Evolutionary conservation across 1,284 basidiomycete species (phyloP), one percentile per base, ranked within the genome.

Genomic region (Boletus hoseneyae): DNA sequence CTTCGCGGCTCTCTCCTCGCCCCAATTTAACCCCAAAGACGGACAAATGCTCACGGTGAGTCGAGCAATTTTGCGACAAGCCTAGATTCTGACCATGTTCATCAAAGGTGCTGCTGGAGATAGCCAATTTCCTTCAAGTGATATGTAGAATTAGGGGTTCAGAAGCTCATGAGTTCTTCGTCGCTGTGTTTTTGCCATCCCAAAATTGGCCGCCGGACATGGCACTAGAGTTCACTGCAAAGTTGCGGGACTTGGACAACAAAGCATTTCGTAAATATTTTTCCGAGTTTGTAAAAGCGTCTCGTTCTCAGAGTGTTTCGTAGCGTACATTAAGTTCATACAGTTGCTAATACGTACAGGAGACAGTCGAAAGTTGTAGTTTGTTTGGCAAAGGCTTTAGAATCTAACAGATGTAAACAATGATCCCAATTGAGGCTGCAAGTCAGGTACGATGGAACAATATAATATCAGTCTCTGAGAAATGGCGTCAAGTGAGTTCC

Each of bases 211-310:
- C 95, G 18, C 69, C 79, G 9, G 81, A 87, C 25, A 83, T 83
- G 23, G 87, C 90, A 1, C 60, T 85, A 44, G 90, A 96, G 56
- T 91, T 98, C 55, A 79, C 87, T 5, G 77, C 79, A 21, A 89
- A 89, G 63, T 68, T 95, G 56, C 78, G 83, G 47, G 87, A 87
- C 60, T 74, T 91, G 54, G 93, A 95, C 61, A 73, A 77, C 49
- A 94, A 92, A 69, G 75, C 75, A 40, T 97, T 97, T 73, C 82
- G 90, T 61, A 93, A 90, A 76, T 95, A 91, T 63, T 93, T 93
- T 69, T 79, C 85, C 25, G 93, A 94, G 57, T 87, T 94, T 57
- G 83, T 92, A 43, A 81, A 82, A 46, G 78, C 82, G 39, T 87
- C 84, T 41, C 81, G 83, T 51, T 73, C 79, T 47, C 67, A 67